Base-by-base conservation (phyloP, 1,284 basidiomycete species). In the Athelia sp. region DNA sequence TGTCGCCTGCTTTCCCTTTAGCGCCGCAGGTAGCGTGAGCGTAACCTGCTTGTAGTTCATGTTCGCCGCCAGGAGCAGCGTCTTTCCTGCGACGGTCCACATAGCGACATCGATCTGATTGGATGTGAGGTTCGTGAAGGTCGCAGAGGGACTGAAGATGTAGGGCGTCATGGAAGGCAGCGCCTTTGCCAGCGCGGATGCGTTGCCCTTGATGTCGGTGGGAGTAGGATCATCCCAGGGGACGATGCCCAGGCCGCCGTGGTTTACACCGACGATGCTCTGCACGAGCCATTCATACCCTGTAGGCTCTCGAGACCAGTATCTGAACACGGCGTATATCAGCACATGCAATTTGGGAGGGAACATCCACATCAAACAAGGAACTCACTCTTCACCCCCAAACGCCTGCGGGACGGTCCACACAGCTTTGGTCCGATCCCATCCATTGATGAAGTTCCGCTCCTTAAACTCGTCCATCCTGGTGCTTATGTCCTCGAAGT, bases 391-490 rank as follows among this genome's bases (percentile, higher is more conserved):
- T 19, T 71, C 70, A 29, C 73, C 73, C 11, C 86, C 85, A 61
- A 90, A 90, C 0, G 76, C 87, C 62, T 90, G 87, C 0, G 87
- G 84, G 0, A 89, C 87, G 2, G 80, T 79, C 87, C 87, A 90
- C 2, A 87, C 72, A 1, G 79, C 72, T 58, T 82, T 81, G 2
- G 72, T 75, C 14, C 76, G 68, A 47, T 81, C 81, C 79, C 84
- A 82, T 3, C 85, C 86, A 42, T 81, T 72, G 44, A 73, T 70
- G 54, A 76, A 72, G 19, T 84, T 65, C n/a, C 84, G 71, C 26
- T 80, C 66, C 22, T 66, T 59, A 62, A 82, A 89, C 51, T 79
- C 70, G 48, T 83, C 79, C 72, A 87, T 79, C 21, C 87, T 72
- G 1, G 68, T 71, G 10, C 78, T 75, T 54, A 90, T 82, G 57